phyloP scores from a whole-genome alignment of 495 filamentous ascomycete genomes.

The Penicillium lividum region DNA sequence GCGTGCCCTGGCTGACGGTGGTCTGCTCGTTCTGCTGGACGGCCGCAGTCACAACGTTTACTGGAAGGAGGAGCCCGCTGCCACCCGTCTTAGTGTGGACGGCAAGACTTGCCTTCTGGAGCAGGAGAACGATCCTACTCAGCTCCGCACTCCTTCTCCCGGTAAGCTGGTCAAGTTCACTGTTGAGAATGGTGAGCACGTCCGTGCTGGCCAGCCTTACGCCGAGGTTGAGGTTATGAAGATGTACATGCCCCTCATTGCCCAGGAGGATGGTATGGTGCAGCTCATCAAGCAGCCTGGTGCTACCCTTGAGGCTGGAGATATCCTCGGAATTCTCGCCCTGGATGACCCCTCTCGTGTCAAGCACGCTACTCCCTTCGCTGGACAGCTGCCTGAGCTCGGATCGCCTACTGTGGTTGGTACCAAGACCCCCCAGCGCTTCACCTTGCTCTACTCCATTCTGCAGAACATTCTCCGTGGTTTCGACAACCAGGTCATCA shows the following conservation, averaged over 20 bases:
- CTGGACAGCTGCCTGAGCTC: slow-evolving; percentile 85
- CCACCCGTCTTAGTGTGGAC: slow-evolving; percentile 93
- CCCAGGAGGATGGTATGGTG: slow-evolving; percentile 96
- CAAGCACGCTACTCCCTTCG: slow-evolving; percentile 96
- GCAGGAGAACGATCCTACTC: slow-evolving; percentile 98
- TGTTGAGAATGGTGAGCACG: slow-evolving; percentile 94
- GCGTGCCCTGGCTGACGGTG: slow-evolving; percentile 89
- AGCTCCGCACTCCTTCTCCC: slow-evolving; percentile 90
- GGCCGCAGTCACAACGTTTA: slow-evolving; percentile 97
- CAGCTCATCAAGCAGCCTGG: slow-evolving; percentile 99
- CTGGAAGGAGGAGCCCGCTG: slow-evolving; percentile 98
- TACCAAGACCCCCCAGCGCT: slow-evolving; percentile 88
- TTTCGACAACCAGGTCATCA: slow-evolving; percentile 97
- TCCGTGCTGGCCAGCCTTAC: slow-evolving; percentile 89
- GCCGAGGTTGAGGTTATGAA: slow-evolving; percentile 99
- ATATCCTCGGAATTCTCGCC: slow-evolving; percentile 96
- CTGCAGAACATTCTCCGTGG: slow-evolving; percentile 88
- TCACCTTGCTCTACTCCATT: slow-evolving; percentile 72
- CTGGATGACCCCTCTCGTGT: slow-evolving; percentile 95
- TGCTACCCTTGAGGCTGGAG: slow-evolving; percentile 94
- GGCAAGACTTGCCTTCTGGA: slow-evolving; percentile 97
- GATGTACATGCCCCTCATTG: slow-evolving; percentile 99
- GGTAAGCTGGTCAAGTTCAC: slow-evolving; percentile 99
- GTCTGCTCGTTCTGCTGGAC: slow-evolving; percentile 84
- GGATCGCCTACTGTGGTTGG: slow-evolving; percentile 84